Percentiles rank a stretch among this genome's conserved stretches.
Evolutionary conservation across 2,329 filamentous ascomycete species (phyloP).

Genomic region (Alternaria hordeiaustralica): DNA sequence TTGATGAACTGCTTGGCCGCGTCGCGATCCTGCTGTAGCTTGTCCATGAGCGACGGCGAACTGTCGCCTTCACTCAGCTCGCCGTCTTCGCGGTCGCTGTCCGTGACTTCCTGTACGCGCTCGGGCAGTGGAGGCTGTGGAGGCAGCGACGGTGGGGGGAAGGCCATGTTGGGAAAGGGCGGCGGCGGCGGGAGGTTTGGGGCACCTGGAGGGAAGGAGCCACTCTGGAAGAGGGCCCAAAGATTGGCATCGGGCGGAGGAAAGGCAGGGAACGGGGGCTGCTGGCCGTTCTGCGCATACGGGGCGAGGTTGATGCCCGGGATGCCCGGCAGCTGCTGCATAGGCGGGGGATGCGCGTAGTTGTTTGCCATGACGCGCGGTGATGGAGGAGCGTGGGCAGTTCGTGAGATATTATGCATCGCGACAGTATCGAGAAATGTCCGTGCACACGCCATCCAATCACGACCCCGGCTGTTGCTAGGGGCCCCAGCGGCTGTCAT

Average conservation of each 20-base stretch:
- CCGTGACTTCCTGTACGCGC: conserved; percentile 39
- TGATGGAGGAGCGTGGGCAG: conserved; percentile 8
- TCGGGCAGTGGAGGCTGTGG: conserved; percentile 23
- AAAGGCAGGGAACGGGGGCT: conserved; percentile 22
- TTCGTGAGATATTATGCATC: background rate
- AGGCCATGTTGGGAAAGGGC: conserved; percentile 13
- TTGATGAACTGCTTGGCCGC: conserved; percentile 47
- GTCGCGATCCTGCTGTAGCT: conserved; percentile 34
- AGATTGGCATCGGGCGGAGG: conserved; percentile 38
- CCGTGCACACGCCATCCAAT: background rate
- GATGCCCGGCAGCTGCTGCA: conserved; percentile 27
- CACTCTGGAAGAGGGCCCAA: conserved; percentile 38
- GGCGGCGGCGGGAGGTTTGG: conserved; percentile 30
- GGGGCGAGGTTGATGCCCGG: conserved; percentile 34
- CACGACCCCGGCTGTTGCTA: conserved; percentile 16
- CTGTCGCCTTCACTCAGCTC: conserved; percentile 70
- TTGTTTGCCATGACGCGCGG: conserved; percentile 38
- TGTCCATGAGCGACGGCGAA: conserved; percentile 10
- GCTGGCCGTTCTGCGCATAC: conserved; percentile 33
- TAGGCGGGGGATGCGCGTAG: conserved; percentile 30
- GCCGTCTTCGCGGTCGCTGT: conserved; percentile 70
- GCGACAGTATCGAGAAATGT: background rate
- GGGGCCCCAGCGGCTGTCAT: conserved; percentile 13
- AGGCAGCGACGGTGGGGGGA: conserved; percentile 32
- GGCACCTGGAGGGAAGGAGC: conserved; percentile 25